A percentile compares a stretch with the other conserved stretches of the same genome.
These are phyloP conservation scores for Crotalaria pallida DNA, from an alignment of 306 rosid genomes.

Conservation along the genomic window DNA sequence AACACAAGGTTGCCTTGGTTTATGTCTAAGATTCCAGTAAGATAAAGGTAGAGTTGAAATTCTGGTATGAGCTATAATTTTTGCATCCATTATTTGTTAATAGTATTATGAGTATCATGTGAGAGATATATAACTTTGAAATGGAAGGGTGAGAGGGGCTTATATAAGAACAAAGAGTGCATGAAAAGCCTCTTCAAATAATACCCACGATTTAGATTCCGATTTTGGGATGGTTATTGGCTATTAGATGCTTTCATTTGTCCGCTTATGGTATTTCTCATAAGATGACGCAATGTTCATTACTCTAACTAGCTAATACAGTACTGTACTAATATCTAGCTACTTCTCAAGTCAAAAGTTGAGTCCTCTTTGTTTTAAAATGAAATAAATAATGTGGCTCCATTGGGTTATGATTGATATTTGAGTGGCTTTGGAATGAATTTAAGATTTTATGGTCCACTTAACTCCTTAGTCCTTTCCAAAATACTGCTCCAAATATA, in stretches of 20 bases:
- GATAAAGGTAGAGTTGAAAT: conserved; percentile 17
- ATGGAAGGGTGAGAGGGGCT: not conserved
- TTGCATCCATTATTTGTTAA: conserved; percentile 53
- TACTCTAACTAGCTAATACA: not conserved
- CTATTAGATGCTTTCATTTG: conserved; percentile 1
- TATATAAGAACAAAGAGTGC: conserved; percentile 27
- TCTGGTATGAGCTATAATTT: conserved; percentile 25
- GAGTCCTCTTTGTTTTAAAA: not conserved
- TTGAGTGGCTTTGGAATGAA: not conserved
- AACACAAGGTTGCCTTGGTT: conserved; percentile 16
- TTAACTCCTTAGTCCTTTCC: no score
- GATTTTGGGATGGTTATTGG: not conserved
- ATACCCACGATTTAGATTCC: not conserved
- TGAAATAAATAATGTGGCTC: not conserved
- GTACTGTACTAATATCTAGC: no score
- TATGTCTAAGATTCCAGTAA: conserved; percentile 11
- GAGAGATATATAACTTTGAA: not conserved
- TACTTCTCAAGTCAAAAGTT: not conserved
- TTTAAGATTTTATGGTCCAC: no score
- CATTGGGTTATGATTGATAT: not conserved
- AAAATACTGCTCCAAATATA: no score
- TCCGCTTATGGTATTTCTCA: not conserved
- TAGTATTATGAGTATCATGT: not conserved
- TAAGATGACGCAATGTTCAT: not conserved
- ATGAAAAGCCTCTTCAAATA: conserved; percentile 22